Percentiles rank a stretch among this genome's conserved stretches.
Conservation (phyloP, 2,329 filamentous ascomycete genomes). For the Sordariomycetes sp. region DNA sequence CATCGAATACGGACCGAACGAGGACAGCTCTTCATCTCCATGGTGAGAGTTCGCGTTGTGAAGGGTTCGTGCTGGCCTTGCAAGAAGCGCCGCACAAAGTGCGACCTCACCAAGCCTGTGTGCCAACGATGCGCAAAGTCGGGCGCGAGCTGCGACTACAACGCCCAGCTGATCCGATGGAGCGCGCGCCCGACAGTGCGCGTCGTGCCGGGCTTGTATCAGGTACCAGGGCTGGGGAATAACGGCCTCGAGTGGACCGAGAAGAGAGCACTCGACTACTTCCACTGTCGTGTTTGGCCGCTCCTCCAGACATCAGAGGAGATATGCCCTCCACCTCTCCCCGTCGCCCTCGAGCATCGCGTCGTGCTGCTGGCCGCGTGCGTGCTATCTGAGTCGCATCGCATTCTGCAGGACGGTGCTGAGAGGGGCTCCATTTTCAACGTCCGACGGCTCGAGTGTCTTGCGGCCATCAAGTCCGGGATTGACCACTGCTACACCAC, state of each 20-base stretch:
- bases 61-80: constrained; percentile 23
- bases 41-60: constrained; percentile 2
- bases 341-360: constrained; percentile 19
- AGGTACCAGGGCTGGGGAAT: constrained; percentile 8
- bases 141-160: constrained; percentile 16
- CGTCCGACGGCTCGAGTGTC: constrained; percentile 17
- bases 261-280: constrained; percentile 20
- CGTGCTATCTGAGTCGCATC: constrained; percentile 20
- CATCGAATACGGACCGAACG: not conserved
- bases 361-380: constrained; percentile 21
- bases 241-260: constrained; percentile 14
- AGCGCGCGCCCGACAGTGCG: constrained; percentile 25
- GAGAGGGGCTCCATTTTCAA: constrained; percentile 14
- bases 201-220: constrained; percentile 16
- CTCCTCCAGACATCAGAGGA: constrained; percentile 16
- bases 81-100: constrained; percentile 15
- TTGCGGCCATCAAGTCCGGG: constrained; percentile 20
- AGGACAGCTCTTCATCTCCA: too few relatives aligned
- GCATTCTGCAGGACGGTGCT: constrained; percentile 17
- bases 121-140: constrained; percentile 15
- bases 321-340: constrained; percentile 18
- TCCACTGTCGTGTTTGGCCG: constrained; percentile 22
- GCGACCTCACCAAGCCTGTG: constrained; percentile 14
- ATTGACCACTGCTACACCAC: constrained; percentile 19
- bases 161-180: constrained; percentile 29